Evolutionary conservation across 2,329 filamentous ascomycete genomes (phyloP).

Genomic region (Colletotrichum liriopes): DNA sequence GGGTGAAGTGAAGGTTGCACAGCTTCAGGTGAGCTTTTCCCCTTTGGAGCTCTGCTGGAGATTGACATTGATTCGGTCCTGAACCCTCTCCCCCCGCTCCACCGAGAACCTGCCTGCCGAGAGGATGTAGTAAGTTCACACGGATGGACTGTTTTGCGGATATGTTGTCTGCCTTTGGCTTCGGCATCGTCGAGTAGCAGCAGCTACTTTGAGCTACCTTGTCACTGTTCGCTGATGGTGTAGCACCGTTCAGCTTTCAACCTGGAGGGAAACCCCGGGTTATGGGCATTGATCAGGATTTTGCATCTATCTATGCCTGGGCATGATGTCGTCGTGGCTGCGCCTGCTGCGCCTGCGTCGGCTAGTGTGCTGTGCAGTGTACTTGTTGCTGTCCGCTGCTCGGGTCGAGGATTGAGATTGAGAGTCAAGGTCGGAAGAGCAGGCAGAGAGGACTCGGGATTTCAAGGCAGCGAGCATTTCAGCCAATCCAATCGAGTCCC

Average conservation of each 20-base stretch:
- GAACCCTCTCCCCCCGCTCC: not conserved
- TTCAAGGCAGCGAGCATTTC: not conserved
- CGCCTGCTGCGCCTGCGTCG: not conserved
- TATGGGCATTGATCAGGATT: not conserved
- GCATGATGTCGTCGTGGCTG: not conserved
- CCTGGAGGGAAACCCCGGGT: not conserved
- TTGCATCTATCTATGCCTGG: not conserved
- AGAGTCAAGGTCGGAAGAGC: not conserved
- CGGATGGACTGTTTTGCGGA: not conserved
- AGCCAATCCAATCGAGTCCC: conserved; percentile 21
- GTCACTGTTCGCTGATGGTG: not conserved
- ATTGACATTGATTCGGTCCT: not conserved
- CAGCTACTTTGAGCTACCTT: not conserved
- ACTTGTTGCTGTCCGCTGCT: not conserved
- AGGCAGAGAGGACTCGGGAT: not conserved
- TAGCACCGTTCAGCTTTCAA: not conserved
- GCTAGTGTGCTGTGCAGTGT: not conserved
- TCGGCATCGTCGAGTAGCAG: not conserved
- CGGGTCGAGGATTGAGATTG: not conserved
- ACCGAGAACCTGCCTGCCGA: not conserved
- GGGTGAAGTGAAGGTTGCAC: conserved; percentile 9
- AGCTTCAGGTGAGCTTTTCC: conserved; percentile 20
- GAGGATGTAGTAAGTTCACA: not conserved
- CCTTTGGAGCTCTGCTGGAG: conserved; percentile 16
- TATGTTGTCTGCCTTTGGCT: not conserved